phyloP scores from a whole-genome alignment of 768 basidiomycete species.

The Pholiota microspora region DNA sequence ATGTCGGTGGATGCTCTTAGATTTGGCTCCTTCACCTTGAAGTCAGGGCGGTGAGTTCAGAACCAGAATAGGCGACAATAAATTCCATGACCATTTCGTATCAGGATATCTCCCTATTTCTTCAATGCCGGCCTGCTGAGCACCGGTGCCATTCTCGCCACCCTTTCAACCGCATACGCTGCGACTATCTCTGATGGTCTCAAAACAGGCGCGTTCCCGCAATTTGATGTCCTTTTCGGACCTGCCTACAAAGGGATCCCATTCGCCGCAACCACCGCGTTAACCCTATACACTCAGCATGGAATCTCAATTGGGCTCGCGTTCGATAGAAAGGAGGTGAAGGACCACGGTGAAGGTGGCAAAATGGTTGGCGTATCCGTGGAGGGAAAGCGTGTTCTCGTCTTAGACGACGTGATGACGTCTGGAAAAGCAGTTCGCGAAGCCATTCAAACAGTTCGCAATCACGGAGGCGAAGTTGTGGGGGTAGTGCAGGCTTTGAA shows the following conservation, averaged over 20 bases:
- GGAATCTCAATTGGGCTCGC: slow-evolving; percentile 71
- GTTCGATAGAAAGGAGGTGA: slow-evolving; percentile 94
- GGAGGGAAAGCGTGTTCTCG: slow-evolving; percentile 77
- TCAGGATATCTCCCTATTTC: slow-evolving; percentile 90
- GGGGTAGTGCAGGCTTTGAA: slow-evolving; percentile 89
- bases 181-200: slow-evolving; percentile 65
- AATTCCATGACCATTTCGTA: slow-evolving; percentile 3
- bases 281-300: slow-evolving; percentile 69
- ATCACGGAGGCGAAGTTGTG: slow-evolving; percentile 76
- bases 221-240: slow-evolving; percentile 87
- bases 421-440: slow-evolving; percentile 85
- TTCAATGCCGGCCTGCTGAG: slow-evolving; percentile 93
- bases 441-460: slow-evolving; percentile 71
- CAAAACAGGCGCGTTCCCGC: slow-evolving; percentile 29
- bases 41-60: slow-evolving; percentile 82
- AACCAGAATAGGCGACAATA: neutral
- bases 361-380: slow-evolving; percentile 83
- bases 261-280: slow-evolving; percentile 81
- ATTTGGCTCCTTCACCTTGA: slow-evolving; percentile 91
- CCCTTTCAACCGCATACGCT: slow-evolving; percentile 82
- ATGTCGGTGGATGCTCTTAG: slow-evolving; percentile 74
- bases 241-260: slow-evolving; percentile 98
- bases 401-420: slow-evolving; percentile 97
- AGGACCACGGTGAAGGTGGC: slow-evolving; percentile 96
- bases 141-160: slow-evolving; percentile 75